Evolutionary conservation across 2,329 filamentous ascomycete genomes (phyloP).

Genomic region (Talaromyces sp.): DNA sequence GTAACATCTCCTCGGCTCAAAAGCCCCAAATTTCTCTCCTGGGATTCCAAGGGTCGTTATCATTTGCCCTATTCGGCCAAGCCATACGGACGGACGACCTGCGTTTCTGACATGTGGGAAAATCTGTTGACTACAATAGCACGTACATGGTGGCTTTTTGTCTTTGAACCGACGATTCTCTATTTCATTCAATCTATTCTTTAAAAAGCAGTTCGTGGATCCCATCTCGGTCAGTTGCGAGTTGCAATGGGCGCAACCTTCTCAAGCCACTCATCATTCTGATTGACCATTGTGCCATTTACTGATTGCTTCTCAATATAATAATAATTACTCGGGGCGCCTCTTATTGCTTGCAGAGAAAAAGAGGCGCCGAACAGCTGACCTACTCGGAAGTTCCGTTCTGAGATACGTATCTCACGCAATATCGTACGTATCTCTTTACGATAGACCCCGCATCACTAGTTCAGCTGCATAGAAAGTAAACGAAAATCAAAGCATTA

Average conservation of each 20-base stretch:
- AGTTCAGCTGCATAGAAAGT: neutral
- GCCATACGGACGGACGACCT: neutral
- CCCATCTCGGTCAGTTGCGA: neutral
- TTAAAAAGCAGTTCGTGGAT: neutral
- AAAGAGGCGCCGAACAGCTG: conserved; percentile 6
- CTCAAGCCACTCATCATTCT: conserved; percentile 1
- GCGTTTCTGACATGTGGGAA: conserved; percentile 2
- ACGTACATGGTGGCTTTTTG: neutral
- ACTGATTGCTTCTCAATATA: neutral
- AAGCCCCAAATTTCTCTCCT: neutral
- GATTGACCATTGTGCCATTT: neutral
- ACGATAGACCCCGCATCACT: neutral
- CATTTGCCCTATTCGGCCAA: neutral
- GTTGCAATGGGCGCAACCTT: neutral
- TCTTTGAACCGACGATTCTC: neutral
- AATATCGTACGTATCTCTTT: too few relatives aligned
- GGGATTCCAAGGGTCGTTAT: neutral
- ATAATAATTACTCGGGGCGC: neutral
- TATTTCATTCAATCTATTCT: neutral
- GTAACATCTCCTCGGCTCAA: neutral
- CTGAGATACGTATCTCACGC: neutral
- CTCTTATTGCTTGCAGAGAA: neutral
- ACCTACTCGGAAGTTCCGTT: neutral
- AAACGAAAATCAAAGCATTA: neutral
- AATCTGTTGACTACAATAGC: neutral